Base-by-base conservation (phyloP, 2,329 filamentous ascomycete genomes). In the Reticulascus tulasneorum region DNA sequence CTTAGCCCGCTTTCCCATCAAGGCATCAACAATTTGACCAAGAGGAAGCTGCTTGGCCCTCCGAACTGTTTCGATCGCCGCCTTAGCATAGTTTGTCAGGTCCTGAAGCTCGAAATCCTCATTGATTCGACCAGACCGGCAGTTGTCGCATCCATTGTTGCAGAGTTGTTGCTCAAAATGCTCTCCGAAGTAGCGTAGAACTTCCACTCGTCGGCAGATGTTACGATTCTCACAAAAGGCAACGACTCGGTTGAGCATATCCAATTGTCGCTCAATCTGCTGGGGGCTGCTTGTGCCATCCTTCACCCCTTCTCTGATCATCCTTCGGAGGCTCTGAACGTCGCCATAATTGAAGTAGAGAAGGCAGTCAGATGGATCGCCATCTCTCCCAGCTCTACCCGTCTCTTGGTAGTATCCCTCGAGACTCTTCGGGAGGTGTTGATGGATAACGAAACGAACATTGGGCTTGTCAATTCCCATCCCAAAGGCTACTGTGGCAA, bases 401-500 rank as follows among this genome's bases (percentile, higher is more conserved):
- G 93, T 98, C 60, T 98, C 93, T 57, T 98, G 93, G 54, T 98
- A 98, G 59, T 98, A 98, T 1, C 93, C 93, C 63, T 98, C 93
- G 35, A 98, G 67, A 50, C 88, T 96, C 62, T 98, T 97, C 2
- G 93, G 93, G 6, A 98, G 72, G 28, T 82, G 86, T 52, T 94
- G 84, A 55, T 98, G 94, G 26, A 98, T 87, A 22, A 98, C 93
- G 56, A 94, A 98, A 19, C 93, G 85, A 30, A 98, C 93, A 56
- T 98, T 85, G 1, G 90, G 79, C 59, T 98, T 98, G 67, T 98
- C 93, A 47, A 98, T 98, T n/a, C 93, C 93, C 93, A 98, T 98
- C 7, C 93, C 93, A 56, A 98, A 98, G 17, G 93, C 93, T 58
- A 98, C 97, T 0, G 93, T 98, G 15, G 93, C 94, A 32, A 98